Conservation (phyloP, 1,284 basidiomycete genomes). For the Trametes hirsuta region DNA sequence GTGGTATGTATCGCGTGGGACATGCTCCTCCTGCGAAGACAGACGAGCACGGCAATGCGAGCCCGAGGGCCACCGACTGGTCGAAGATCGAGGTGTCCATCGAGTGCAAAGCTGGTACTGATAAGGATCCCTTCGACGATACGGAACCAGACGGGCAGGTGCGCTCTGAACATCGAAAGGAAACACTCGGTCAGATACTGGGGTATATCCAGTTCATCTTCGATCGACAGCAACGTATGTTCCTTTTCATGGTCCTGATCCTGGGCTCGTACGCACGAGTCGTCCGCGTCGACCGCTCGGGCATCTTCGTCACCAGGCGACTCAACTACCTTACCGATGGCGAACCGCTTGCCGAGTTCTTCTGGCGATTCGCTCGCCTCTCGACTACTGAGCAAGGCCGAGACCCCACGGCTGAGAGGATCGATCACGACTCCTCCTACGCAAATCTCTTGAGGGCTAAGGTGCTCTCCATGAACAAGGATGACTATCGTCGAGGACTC, state of each 20-base stretch:
- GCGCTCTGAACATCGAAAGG: not conserved
- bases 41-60: not conserved
- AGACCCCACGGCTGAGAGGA: constrained; percentile 1
- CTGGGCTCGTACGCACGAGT: constrained; percentile 15
- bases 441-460: not conserved
- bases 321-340: constrained; percentile 7
- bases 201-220: constrained; percentile 11
- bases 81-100: not conserved
- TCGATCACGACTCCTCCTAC: not conserved
- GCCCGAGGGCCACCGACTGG: not conserved
- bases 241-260: constrained; percentile 12
- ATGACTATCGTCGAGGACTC: not conserved
- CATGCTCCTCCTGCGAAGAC: not conserved
- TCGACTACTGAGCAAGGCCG: not conserved
- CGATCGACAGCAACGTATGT: constrained; percentile 6
- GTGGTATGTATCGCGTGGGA: not conserved
- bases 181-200: constrained; percentile 1
- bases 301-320: constrained; percentile 5
- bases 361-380: constrained; percentile 9
- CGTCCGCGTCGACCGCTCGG: constrained; percentile 12
- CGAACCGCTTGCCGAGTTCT: constrained; percentile 2
- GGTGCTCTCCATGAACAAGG: not conserved
- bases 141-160: not conserved
- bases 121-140: not conserved
- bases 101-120: not conserved